A percentile compares a stretch with the other conserved stretches of the same genome.
phyloP scores from a whole-genome alignment of 108 stramenopile species.

The Skeletonema costatum region DNA sequence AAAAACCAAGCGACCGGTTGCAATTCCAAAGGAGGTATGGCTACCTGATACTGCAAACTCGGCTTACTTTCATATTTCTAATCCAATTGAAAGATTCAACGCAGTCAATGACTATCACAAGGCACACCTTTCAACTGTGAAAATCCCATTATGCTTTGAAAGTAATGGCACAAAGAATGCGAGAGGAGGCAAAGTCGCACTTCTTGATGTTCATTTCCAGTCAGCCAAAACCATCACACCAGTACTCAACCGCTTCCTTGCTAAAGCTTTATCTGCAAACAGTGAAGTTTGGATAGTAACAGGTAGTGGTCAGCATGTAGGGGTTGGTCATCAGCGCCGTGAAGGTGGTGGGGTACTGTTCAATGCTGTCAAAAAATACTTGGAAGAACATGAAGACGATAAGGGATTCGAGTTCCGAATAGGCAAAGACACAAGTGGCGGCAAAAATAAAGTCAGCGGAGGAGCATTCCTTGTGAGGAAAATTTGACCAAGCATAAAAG shows the following conservation, averaged over 20 bases:
- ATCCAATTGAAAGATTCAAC: conserved; percentile 45
- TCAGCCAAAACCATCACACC: conserved; percentile 46
- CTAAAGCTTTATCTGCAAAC: conserved; percentile 27
- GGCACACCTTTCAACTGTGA: conserved; percentile 31
- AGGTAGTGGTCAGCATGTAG: conserved; percentile 43
- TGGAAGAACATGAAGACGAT: conserved; percentile 33
- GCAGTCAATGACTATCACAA: conserved; percentile 49
- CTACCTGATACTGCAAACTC: conserved; percentile 44
- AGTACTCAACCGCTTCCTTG: conserved; percentile 40
- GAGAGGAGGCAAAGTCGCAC: conserved; percentile 31
- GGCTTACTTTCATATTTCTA: conserved; percentile 37
- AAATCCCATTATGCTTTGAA: conserved; percentile 38
- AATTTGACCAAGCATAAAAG: neutral
- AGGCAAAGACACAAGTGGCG: conserved; percentile 38
- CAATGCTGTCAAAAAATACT: conserved; percentile 42
- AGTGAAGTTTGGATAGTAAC: conserved; percentile 48
- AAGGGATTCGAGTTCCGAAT: conserved; percentile 33
- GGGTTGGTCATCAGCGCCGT: conserved; percentile 46
- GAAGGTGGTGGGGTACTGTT: conserved; percentile 47
- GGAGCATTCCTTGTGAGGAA: conserved; percentile 48
- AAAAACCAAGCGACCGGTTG: conserved; percentile 9
- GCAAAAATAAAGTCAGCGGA: conserved; percentile 31
- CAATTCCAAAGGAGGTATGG: conserved; percentile 52
- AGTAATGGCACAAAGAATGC: neutral
- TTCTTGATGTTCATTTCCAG: conserved; percentile 50